Evolutionary conservation across 805 yeast genomes (phyloP).

Genomic region (Myxozyma neotropica): DNA sequence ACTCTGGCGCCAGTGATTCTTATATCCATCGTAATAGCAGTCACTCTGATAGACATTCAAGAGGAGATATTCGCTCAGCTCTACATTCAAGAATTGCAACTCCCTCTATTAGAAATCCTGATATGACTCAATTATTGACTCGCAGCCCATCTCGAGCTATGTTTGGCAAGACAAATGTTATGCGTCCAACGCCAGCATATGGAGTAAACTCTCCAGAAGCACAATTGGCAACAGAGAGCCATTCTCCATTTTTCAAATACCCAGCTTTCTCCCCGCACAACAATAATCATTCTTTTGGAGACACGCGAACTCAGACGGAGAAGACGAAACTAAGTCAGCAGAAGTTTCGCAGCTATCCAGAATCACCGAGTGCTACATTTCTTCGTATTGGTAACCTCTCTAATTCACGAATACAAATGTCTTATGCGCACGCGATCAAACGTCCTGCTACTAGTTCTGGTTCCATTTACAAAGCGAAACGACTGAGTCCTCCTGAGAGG

Average conservation of each 20-base stretch:
- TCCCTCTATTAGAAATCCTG: not conserved
- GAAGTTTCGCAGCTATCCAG: not conserved
- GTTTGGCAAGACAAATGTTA: slow-evolving; percentile 2
- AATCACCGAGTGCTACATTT: not conserved
- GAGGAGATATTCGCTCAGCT: not conserved
- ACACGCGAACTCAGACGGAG: not conserved
- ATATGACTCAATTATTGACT: not conserved
- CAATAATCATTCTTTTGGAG: not conserved
- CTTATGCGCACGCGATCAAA: not conserved
- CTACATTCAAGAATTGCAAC: not conserved
- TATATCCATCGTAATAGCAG: too few relatives aligned
- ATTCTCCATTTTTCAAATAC: not conserved
- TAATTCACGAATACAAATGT: not conserved
- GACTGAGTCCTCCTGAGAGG: not conserved
- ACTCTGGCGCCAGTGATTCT: too few relatives aligned
- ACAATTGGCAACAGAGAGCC: not conserved
- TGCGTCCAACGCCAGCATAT: slow-evolving; percentile 3
- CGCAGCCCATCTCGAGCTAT: slow-evolving; percentile 8
- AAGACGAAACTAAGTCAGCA: not conserved
- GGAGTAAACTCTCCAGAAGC: not conserved
- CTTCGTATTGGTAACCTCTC: not conserved
- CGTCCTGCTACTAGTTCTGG: slow-evolving; percentile 4
- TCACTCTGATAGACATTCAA: too few relatives aligned
- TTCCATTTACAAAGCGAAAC: not conserved
- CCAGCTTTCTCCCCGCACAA: not conserved